These are phyloP conservation scores for Aaosphaeria arxii DNA, from an alignment of 2,329 filamentous ascomycete genomes.

Conservation along the genomic window DNA sequence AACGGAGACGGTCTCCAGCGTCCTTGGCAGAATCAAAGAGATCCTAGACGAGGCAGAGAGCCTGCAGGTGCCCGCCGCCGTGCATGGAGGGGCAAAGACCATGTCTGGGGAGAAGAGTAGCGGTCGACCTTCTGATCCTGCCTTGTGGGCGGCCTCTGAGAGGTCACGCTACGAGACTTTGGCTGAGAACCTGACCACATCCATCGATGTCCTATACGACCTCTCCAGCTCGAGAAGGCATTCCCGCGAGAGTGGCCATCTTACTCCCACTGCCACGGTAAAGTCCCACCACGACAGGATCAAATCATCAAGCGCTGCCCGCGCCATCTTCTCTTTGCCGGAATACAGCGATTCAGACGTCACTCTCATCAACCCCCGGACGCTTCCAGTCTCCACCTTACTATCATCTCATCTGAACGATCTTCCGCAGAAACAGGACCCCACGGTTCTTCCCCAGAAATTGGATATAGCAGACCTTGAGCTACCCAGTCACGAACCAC, in stretches of 20 bases:
- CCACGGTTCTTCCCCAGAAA: constrained; percentile 36
- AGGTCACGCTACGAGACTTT: constrained; percentile 76
- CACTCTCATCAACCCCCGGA: constrained; percentile 43
- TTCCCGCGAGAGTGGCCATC: constrained; percentile 14
- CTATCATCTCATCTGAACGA: background rate
- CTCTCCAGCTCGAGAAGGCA: constrained; percentile 64
- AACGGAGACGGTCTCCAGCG: constrained; percentile 73
- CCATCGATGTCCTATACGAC: constrained; percentile 77
- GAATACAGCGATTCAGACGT: constrained; percentile 41
- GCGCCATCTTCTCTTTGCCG: constrained; percentile 22
- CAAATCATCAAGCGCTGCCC: constrained; percentile 8
- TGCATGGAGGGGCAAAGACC: constrained; percentile 26
- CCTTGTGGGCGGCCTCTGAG: constrained; percentile 55
- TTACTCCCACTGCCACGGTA: background rate
- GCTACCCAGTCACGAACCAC: constrained; percentile 44
- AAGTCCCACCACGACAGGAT: background rate
- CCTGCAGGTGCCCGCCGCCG: constrained; percentile 56
- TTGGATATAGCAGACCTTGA: constrained; percentile 42
- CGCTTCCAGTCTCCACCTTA: constrained; percentile 17
- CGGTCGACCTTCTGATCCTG: constrained; percentile 26
- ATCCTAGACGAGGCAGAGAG: constrained; percentile 74
- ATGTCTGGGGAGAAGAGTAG: constrained; percentile 5
- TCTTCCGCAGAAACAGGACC: constrained; percentile 9
- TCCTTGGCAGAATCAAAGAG: constrained; percentile 78
- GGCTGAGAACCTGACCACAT: constrained; percentile 69